Base-by-base conservation (phyloP, 2,329 filamentous ascomycete species). In the Waltergamsia citrina region DNA sequence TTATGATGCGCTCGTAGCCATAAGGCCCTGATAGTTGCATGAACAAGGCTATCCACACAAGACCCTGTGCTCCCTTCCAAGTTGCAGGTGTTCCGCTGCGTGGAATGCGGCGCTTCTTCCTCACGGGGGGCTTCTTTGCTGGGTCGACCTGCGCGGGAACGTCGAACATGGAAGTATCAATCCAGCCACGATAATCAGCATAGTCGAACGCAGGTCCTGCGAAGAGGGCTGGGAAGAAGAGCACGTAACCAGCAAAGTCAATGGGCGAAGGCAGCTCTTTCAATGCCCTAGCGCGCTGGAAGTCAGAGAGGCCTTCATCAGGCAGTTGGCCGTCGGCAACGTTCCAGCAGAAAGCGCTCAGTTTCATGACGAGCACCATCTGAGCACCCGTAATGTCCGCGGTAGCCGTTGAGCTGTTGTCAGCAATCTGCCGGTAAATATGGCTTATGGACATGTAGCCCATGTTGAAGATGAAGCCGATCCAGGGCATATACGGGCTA, bases 351-450 rank as follows among this genome's bases (percentile, higher is more conserved):
- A 98, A 98, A 5, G 90, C 84, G 16, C 80, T 86, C 23, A 98
- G 75, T 59, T 98, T 98, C 86, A 98, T 98, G 42, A 96, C 81
- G 46, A 96, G 63, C 22, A 98, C 92, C 92, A 98, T 98, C 58
- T 98, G 92, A 2, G 90, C 87, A 26, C 83, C 88, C 1, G 90
- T 95, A 45, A 98, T 88, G 54, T 98, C 92, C 38, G 94, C 69
- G n/a, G n/a, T n/a, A n/a, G n/a, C n/a, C 2, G 63, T 59, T 25
- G 73, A 68, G 0, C 84, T 74, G 40, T 76, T 69, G 45, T 82
- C 69, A 25, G 71, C 63, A 25, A 78, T 73, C 57, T 94, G 86
- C 25, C 93, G 83, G 38, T 75, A 65, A 41, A 98, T 81, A 56
- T 98, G 92, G 54, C 78, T 94, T 48, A 90, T 56, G 29, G 88